phyloP scores from a whole-genome alignment of 2,329 filamentous ascomycete species.

The Cladophialophora carrionii region DNA sequence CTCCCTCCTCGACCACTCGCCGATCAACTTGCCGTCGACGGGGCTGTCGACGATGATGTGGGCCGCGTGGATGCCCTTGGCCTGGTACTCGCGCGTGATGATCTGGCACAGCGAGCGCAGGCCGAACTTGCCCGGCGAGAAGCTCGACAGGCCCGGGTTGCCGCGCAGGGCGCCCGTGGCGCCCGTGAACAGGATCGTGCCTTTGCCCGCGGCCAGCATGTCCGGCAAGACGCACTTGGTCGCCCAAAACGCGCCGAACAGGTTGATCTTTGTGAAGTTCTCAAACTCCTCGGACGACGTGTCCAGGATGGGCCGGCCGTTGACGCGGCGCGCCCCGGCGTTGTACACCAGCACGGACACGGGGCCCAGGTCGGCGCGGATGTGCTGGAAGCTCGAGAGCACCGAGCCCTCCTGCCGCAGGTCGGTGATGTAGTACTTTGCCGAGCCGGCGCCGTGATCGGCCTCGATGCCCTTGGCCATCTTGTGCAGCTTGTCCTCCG shows the following conservation, averaged over 20 bases:
- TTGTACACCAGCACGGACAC: conserved; percentile 34
- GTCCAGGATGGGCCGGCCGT: conserved; percentile 32
- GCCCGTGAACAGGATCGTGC: conserved; percentile 33
- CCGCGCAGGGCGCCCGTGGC: conserved; percentile 33
- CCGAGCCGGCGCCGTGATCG: conserved; percentile 26
- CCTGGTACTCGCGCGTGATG: conserved; percentile 59
- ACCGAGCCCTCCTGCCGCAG: conserved; percentile 28
- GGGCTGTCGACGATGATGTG: conserved; percentile 60
- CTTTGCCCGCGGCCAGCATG: conserved; percentile 32
- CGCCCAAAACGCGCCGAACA: conserved; percentile 36
- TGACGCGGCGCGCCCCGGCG: conserved; percentile 33
- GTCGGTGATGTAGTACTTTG: conserved; percentile 34
- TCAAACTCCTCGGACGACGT: conserved; percentile 35
- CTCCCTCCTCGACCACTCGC: conserved; percentile 27
- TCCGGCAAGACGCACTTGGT: conserved; percentile 34
- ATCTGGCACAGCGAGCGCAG: conserved; percentile 56
- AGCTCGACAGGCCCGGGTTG: conserved; percentile 31
- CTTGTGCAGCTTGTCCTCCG: conserved; percentile 32
- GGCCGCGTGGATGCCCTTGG: conserved; percentile 59
- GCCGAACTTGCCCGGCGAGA: conserved; percentile 47
- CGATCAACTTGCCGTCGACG: conserved; percentile 49
- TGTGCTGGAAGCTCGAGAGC: conserved; percentile 24
- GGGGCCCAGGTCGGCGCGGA: conserved; percentile 29
- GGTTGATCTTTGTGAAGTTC: conserved; percentile 36
- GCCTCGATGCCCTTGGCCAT: conserved; percentile 30